Evolutionary conservation across 805 yeast genomes (phyloP).

Genomic region (Myxozyma udenii): DNA sequence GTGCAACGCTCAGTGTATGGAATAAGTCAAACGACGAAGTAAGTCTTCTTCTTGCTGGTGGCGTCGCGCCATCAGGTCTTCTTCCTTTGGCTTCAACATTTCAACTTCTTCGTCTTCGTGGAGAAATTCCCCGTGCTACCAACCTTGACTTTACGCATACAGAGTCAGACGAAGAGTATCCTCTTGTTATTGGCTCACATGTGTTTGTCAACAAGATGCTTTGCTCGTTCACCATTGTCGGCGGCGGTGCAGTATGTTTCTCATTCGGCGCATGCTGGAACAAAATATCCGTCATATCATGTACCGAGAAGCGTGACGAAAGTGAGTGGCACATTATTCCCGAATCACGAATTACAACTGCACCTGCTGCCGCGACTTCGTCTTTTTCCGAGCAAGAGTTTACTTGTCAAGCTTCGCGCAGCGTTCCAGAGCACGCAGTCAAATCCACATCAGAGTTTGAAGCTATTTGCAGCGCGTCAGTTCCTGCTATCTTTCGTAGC

Average conservation of each 20-base stretch:
- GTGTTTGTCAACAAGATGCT: slow-evolving; percentile 24
- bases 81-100: slow-evolving; percentile 9
- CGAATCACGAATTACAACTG: neutral
- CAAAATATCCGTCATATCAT: slow-evolving; percentile 19
- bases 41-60: slow-evolving; percentile 36
- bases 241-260: slow-evolving; percentile 82
- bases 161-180: slow-evolving; percentile 4
- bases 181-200: slow-evolving; percentile 24
- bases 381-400: neutral
- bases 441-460: slow-evolving; percentile 12
- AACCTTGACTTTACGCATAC: neutral
- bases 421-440: neutral
- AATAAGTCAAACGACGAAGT: slow-evolving; percentile 45
- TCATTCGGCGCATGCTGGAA: slow-evolving; percentile 69
- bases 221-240: slow-evolving; percentile 47
- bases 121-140: neutral
- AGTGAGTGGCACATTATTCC: neutral
- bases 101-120: slow-evolving; percentile 4
- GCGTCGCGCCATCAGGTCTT: slow-evolving; percentile 18
- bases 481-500: slow-evolving; percentile 34
- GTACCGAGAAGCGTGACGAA: neutral
- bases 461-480: slow-evolving; percentile 4
- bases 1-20: slow-evolving; percentile 34
- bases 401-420: neutral
- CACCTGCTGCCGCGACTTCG: neutral